phyloP scores from a whole-genome alignment of 169 alveolate species.

The Plasmodium relictum region DNA sequence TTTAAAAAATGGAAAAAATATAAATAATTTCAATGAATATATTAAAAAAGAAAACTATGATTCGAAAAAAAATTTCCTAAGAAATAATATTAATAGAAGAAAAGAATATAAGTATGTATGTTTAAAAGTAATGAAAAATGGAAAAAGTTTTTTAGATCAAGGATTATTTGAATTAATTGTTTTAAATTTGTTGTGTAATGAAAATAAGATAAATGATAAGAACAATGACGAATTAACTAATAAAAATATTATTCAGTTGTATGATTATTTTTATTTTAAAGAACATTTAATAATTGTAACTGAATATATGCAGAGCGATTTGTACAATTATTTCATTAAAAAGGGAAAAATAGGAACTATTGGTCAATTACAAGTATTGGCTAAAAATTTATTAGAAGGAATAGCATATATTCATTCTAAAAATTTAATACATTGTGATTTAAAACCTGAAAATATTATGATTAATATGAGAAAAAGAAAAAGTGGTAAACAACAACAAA shows the following conservation, averaged over 20 bases:
- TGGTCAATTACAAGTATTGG: conserved; percentile 67
- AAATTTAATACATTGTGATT: conserved; percentile 96
- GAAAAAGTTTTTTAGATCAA: conserved; percentile 94
- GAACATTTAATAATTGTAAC: conserved; percentile 96
- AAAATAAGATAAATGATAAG: conserved; percentile 79
- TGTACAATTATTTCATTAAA: conserved; percentile 90
- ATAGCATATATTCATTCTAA: conserved; percentile 92
- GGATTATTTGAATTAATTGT: conserved; percentile 93
- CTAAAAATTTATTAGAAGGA: conserved; percentile 72
- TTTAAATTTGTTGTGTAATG: conserved; percentile 86
- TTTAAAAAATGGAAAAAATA: neutral
- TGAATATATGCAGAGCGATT: conserved; percentile 93
- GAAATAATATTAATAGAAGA: neutral
- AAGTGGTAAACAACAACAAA: neutral
- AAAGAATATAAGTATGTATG: conserved; percentile 87
- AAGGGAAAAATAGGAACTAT: conserved; percentile 87
- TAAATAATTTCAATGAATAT: neutral
- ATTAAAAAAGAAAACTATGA: neutral
- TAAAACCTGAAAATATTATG: conserved; percentile 97
- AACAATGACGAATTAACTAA: conserved; percentile 11
- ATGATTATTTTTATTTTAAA: conserved; percentile 94
- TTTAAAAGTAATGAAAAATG: conserved; percentile 95
- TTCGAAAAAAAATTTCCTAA: neutral
- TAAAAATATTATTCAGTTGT: conserved; percentile 78
- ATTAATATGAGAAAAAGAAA: conserved; percentile 62